Conservation (phyloP, 352 stramenopile genomes). For the Phytophthora crassamura region DNA sequence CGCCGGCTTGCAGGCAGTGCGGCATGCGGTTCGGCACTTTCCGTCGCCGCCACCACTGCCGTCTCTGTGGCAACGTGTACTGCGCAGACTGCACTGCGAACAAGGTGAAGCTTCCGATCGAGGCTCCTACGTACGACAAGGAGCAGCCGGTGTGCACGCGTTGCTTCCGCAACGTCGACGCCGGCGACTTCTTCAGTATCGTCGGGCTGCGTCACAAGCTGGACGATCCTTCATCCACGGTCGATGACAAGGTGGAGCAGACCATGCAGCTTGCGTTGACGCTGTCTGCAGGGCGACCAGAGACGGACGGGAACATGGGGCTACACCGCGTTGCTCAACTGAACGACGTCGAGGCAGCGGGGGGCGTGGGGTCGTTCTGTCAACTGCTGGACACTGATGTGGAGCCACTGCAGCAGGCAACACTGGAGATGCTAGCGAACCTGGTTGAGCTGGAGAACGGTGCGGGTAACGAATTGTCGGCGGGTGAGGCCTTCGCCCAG, state of each 20-base stretch:
- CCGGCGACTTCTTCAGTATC: constrained; percentile 77
- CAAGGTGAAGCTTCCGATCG: constrained; percentile 70
- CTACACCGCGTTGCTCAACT: constrained; percentile 79
- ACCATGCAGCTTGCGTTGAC: constrained; percentile 65
- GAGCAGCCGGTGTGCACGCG: constrained; percentile 78
- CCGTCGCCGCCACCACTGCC: constrained; percentile 77
- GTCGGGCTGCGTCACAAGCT: constrained; percentile 69
- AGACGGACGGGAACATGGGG: constrained; percentile 72
- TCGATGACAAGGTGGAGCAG: constrained; percentile 76
- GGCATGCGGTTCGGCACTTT: constrained; percentile 77
- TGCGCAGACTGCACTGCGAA: constrained; percentile 81
- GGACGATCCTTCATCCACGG: constrained; percentile 43
- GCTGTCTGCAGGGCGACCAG: constrained; percentile 63
- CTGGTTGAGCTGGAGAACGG: constrained; percentile 79
- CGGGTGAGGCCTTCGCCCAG: constrained; percentile 71
- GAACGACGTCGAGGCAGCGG: constrained; percentile 86
- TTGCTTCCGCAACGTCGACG: constrained; percentile 78
- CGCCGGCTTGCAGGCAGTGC: constrained; percentile 65
- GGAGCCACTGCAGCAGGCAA: constrained; percentile 59
- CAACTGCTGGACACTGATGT: constrained; percentile 62
- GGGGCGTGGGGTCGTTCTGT: constrained; percentile 77
- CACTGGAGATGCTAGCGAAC: constrained; percentile 80
- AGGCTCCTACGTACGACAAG: constrained; percentile 63
- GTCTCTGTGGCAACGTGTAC: constrained; percentile 76
- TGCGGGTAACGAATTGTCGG: constrained; percentile 66